Base-by-base conservation (phyloP, 148 eudicot genomes). In the Dysphania ambrosioides region DNA sequence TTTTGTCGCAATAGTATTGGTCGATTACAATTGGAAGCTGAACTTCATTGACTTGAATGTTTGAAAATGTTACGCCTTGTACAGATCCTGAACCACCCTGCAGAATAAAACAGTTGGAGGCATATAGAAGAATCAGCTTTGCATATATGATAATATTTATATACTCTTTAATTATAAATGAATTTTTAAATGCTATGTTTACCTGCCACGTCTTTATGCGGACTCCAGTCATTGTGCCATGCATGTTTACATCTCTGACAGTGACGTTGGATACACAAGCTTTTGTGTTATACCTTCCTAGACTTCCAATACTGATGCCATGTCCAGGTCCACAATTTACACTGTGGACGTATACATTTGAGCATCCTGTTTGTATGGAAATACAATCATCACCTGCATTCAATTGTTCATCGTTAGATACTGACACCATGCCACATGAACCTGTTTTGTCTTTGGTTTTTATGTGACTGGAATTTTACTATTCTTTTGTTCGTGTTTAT, bases 151-250 rank as follows among this genome's bases (percentile, higher is more conserved):
- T n/a, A n/a, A n/a, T n/a, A n/a, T n/a, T n/a, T n/a, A n/a, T n/a
- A n/a, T n/a, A n/a, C n/a, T n/a, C n/a, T n/a, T n/a, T n/a, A n/a
- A n/a, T n/a, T n/a, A n/a, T n/a, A n/a, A n/a, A n/a, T n/a, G n/a
- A n/a, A n/a, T n/a, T n/a, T 19, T 53, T 66, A 12, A 0, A 41
- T 66, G n/a, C 66, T 30, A 55, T 66, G 23, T 74, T 51, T 90
- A 94, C 98, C 98, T 95, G 98, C 98, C 98, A 95, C 70, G 98
- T 90, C 83, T 95, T 95, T 61, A 95, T 92, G 75, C 98, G 82
- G 76, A 92, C 96, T 47, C 98, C 98, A 61, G 86, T 88, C 96
- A 90, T 92, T 8, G 98, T 95, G 80, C 87, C 86, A 38, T 85
- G 86, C 87, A 95, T 83, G 21, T 58, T 76, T 76, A 90, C 78